Conservation (phyloP, 2,329 filamentous ascomycete genomes). For the Botryotinia globosa region DNA sequence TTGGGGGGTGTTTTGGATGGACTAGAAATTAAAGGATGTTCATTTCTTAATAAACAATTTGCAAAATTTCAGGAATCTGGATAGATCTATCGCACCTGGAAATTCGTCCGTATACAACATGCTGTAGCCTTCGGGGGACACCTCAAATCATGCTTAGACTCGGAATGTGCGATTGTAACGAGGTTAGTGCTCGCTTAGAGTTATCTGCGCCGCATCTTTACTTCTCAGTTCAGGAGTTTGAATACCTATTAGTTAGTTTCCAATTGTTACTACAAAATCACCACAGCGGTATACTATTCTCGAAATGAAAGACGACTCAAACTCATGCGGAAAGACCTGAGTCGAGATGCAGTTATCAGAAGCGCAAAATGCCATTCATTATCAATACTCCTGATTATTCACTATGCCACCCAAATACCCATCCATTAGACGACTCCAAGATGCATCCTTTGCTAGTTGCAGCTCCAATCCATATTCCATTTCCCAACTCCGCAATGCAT, state of each 20-base stretch:
- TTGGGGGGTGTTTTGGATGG: not conserved
- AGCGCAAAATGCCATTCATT: not conserved
- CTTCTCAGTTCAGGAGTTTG: not conserved
- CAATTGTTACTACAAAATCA: not conserved
- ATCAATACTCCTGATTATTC: not conserved
- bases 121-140: not conserved
- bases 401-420: not conserved
- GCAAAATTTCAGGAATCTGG: not conserved
- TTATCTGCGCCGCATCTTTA: not conserved
- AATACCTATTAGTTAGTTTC: not conserved
- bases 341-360: not conserved
- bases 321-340: no score
- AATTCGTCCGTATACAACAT: not conserved
- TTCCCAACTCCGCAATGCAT: slow-evolving; percentile 2
- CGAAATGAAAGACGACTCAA: no score
- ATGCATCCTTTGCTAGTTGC: not conserved
- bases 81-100: not conserved
- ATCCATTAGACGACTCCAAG: not conserved
- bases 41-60: not conserved
- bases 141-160: not conserved
- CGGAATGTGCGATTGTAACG: not conserved
- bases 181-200: not conserved
- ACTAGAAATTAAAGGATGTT: not conserved
- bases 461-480: not conserved
- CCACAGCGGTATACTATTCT: no score